These are phyloP conservation scores for Suillus subluteus DNA, from an alignment of 768 basidiomycete species.

Conservation along the genomic window DNA sequence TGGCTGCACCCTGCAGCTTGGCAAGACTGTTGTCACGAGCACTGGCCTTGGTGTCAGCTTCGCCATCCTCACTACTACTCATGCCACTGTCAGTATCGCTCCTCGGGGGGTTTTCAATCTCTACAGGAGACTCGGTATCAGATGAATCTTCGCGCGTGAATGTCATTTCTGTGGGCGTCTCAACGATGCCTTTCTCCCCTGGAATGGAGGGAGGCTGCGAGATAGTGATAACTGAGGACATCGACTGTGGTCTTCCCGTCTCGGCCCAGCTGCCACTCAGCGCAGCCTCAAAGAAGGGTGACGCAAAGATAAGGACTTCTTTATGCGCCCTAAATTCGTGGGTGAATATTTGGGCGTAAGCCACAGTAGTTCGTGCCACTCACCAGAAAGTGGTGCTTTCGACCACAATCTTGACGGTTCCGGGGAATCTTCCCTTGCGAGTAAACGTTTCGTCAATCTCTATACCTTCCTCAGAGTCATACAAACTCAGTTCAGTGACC, in stretches of 20 bases:
- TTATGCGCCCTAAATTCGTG: constrained; percentile 74
- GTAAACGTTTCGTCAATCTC: constrained; percentile 84
- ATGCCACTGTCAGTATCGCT: constrained; percentile 36
- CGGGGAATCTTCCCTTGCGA: constrained; percentile 67
- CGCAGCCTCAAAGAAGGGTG: constrained; percentile 94
- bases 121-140: constrained; percentile 47
- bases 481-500: constrained; percentile 68
- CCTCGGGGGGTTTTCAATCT: constrained; percentile 38
- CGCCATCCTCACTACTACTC: constrained; percentile 38
- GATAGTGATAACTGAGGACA: constrained; percentile 85
- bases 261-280: constrained; percentile 93
- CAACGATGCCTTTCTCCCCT: constrained; percentile 46
- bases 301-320: constrained; percentile 88
- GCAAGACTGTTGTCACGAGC: constrained; percentile 59
- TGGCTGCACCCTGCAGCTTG: constrained; percentile 52
- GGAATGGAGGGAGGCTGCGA: constrained; percentile 71
- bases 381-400: constrained; percentile 91
- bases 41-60: constrained; percentile 35
- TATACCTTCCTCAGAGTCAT: constrained; percentile 70
- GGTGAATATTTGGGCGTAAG: constrained; percentile 14
- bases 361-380: constrained; percentile 31
- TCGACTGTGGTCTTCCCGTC: constrained; percentile 76
- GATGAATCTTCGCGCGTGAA: constrained; percentile 59
- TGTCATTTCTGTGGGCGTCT: constrained; percentile 56
- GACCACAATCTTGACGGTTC: constrained; percentile 90